A percentile compares a stretch with the other conserved stretches of the same genome.
These are phyloP conservation scores for Colletotrichum navitas DNA, from an alignment of 2,329 filamentous ascomycete species.

Conservation along the genomic window DNA sequence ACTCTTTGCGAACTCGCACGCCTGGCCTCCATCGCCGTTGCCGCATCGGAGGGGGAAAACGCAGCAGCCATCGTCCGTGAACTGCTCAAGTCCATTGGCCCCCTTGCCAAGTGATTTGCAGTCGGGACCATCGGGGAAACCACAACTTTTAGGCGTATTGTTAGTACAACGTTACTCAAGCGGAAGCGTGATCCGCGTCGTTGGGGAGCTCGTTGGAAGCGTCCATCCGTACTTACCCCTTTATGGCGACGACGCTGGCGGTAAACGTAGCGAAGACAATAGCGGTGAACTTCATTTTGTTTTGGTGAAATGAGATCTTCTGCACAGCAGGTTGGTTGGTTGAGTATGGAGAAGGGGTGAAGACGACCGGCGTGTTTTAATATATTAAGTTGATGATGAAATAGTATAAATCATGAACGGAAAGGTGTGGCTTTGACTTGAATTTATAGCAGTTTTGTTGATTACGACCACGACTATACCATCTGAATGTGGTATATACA, in stretches of 20 bases:
- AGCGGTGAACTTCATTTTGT: conserved; percentile 5
- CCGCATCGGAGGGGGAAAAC: conserved; percentile 18
- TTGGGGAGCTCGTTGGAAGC: not conserved
- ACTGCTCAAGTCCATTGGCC: conserved; percentile 23
- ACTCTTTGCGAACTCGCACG: conserved; percentile 20
- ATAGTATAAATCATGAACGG: not conserved
- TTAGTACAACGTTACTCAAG: not conserved
- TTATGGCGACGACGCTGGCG: conserved; percentile 5
- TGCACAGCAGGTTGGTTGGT: not conserved
- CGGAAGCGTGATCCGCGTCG: not conserved
- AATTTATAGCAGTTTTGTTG: not conserved
- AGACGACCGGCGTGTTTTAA: not conserved
- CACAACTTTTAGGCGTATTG: not conserved
- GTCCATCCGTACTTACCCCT: not conserved
- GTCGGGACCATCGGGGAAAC: conserved; percentile 15
- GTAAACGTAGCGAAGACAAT: not conserved
- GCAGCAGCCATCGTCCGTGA: conserved; percentile 27
- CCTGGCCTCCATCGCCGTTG: conserved; percentile 23
- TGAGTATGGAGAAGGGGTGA: not conserved
- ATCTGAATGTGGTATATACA: not conserved
- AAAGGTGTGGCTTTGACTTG: not conserved
- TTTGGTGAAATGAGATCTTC: not conserved
- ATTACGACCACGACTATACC: not conserved
- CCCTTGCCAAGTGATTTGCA: conserved; percentile 27
- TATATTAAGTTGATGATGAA: not conserved